Evolutionary conservation across 352 stramenopile species (phyloP).

Genomic region (Phytophthora palmivora): DNA sequence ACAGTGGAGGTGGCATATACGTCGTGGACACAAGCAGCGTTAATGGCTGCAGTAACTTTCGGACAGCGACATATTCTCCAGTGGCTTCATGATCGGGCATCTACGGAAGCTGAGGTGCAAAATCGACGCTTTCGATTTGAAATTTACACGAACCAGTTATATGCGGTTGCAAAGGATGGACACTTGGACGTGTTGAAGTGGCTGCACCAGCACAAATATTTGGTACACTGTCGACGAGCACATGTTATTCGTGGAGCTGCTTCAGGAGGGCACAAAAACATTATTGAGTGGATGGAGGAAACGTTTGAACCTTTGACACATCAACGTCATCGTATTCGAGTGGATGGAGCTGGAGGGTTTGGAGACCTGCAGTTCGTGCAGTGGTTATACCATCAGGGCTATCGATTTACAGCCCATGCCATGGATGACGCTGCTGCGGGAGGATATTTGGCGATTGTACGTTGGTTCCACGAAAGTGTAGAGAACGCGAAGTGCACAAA

Average conservation of each 20-base stretch:
- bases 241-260: slow-evolving; percentile 40
- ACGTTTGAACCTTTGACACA: slow-evolving; percentile 22
- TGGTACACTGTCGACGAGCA: slow-evolving; percentile 40
- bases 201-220: slow-evolving; percentile 33
- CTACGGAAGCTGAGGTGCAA: slow-evolving; percentile 5
- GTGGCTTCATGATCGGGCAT: slow-evolving; percentile 42
- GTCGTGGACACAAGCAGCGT: slow-evolving; percentile 46
- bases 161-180: slow-evolving; percentile 32
- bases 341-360: slow-evolving; percentile 36
- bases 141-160: slow-evolving; percentile 39
- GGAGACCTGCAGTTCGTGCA: slow-evolving; percentile 43
- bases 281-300: slow-evolving; percentile 41
- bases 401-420: slow-evolving; percentile 35
- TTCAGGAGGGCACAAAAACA: slow-evolving; percentile 23
- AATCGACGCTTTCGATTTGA: slow-evolving; percentile 37
- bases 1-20: slow-evolving; percentile 40
- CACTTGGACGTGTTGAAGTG: slow-evolving; percentile 42
- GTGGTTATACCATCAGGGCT: slow-evolving; percentile 38
- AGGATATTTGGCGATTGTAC: slow-evolving; percentile 34
- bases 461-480: slow-evolving; percentile 38
- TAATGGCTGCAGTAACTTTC: slow-evolving; percentile 33
- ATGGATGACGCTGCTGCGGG: slow-evolving; percentile 38
- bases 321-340: slow-evolving; percentile 45
- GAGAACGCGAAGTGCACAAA: slow-evolving; percentile 24
- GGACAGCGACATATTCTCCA: slow-evolving; percentile 39